A percentile compares a stretch with the other conserved stretches of the same genome.
Conservation (phyloP, 108 stramenopile species). For the Mediolabrus comicus region DNA sequence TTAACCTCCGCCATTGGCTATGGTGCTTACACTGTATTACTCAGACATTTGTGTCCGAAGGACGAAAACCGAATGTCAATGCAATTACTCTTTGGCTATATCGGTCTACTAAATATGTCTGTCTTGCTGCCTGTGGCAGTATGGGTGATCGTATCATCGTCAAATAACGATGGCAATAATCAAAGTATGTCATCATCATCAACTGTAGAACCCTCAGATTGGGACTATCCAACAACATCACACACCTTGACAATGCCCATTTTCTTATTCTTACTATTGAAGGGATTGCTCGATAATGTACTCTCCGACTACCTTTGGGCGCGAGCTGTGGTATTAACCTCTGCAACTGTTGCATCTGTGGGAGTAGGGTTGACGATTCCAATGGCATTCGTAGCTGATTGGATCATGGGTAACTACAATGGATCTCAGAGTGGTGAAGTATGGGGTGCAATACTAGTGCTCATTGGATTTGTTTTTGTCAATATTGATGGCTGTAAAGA, state of each 20-base stretch:
- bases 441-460: conserved; percentile 68
- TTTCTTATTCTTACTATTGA: conserved; percentile 63
- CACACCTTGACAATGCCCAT: conserved; percentile 45
- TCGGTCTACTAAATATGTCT: conserved; percentile 80
- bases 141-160: conserved; percentile 34
- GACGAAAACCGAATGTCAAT: conserved; percentile 83
- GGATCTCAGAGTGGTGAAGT: conserved; percentile 42
- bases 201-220: neutral
- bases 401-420: conserved; percentile 52
- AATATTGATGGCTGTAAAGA: conserved; percentile 49
- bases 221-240: neutral
- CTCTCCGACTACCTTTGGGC: conserved; percentile 96
- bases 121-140: conserved; percentile 63
- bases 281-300: conserved; percentile 88
- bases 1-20: conserved; percentile 80
- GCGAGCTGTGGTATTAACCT: conserved; percentile 91
- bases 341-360: conserved; percentile 95
- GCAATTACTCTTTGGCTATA: conserved; percentile 91
- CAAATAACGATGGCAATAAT: conserved; percentile 21
- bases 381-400: conserved; percentile 86
- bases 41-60: conserved; percentile 67
- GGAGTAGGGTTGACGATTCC: conserved; percentile 96
- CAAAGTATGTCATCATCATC: conserved; percentile 4
- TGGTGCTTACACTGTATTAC: conserved; percentile 79
- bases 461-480: conserved; percentile 78